Percentiles rank a stretch among this genome's conserved stretches.
Conservation (phyloP, 768 basidiomycete genomes). For the Lanmaoa pseudosensibilis region DNA sequence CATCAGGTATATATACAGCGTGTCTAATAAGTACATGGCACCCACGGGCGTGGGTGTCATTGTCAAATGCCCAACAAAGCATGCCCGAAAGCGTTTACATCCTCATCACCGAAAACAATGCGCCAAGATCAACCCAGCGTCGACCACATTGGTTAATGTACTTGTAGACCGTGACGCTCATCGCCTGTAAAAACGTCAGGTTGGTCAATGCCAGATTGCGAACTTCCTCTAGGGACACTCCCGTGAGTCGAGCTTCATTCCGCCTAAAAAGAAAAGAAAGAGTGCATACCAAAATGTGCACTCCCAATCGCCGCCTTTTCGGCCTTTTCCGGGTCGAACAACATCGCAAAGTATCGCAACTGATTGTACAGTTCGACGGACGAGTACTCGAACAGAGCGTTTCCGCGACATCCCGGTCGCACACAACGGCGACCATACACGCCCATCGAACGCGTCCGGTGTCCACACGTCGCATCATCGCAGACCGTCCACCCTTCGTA, state of each 20-base stretch:
- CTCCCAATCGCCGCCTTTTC: conserved; percentile 50
- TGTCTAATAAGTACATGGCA: conserved; percentile 9
- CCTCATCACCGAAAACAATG: conserved; percentile 83
- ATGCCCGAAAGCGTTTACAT: conserved; percentile 40
- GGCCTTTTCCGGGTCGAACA: conserved; percentile 76
- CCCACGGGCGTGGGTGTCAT: not conserved
- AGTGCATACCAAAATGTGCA: conserved; percentile 39
- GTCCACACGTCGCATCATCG: conserved; percentile 79
- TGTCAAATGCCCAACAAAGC: too few species aligned
- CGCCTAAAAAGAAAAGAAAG: not conserved
- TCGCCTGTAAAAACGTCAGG: conserved; percentile 44
- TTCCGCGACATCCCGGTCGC: conserved; percentile 30
- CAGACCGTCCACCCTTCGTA: conserved; percentile 91
- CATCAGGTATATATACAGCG: conserved; percentile 3
- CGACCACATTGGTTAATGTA: conserved; percentile 88
- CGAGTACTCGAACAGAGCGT: conserved; percentile 57
- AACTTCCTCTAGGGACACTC: conserved; percentile 52
- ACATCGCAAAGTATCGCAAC: conserved; percentile 73
- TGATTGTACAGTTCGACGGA: conserved; percentile 89
- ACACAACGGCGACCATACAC: conserved; percentile 88
- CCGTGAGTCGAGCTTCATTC: not conserved
- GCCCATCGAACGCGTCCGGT: conserved; percentile 89
- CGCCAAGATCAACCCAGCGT: conserved; percentile 81
- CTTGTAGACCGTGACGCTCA: conserved; percentile 64
- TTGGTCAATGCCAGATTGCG: conserved; percentile 51